phyloP scores from a whole-genome alignment of 257 asterid genomes.

The Solanum etuberosum region DNA sequence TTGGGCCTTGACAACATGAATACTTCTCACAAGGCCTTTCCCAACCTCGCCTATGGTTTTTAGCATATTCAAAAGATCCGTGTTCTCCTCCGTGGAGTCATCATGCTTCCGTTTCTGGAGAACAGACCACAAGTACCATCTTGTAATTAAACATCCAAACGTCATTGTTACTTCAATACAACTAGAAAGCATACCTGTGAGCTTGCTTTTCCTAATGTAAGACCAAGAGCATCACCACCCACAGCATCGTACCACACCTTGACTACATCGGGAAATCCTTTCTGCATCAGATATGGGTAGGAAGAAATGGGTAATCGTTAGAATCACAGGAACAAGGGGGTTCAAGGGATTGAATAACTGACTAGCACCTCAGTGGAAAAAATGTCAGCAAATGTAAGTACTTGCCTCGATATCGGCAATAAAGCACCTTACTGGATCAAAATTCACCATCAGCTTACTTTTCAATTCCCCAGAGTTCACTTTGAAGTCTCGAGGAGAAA shows the following conservation, averaged over 20 bases:
- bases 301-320: neutral
- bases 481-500: slow-evolving; percentile 35
- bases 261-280: slow-evolving; percentile 47
- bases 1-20: slow-evolving; percentile 63
- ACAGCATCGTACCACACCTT: slow-evolving; percentile 86
- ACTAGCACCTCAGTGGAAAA: neutral
- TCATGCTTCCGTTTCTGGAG: slow-evolving; percentile 80
- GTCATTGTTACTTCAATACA: neutral
- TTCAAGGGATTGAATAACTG: neutral
- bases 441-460: slow-evolving; percentile 78
- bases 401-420: slow-evolving; percentile 72
- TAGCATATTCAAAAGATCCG: slow-evolving; percentile 31
- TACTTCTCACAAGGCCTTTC: slow-evolving; percentile 74
- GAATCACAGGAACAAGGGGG: neutral
- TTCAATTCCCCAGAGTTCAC: slow-evolving; percentile 39
- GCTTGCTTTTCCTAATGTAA: slow-evolving; percentile 46
- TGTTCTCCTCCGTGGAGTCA: slow-evolving; percentile 15
- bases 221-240: slow-evolving; percentile 96
- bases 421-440: slow-evolving; percentile 66
- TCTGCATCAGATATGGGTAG: slow-evolving; percentile 33
- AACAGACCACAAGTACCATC: neutral
- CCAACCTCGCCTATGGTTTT: slow-evolving; percentile 71
- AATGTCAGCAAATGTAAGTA: neutral
- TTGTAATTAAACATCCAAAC: neutral
- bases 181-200: slow-evolving; percentile 38